Percentiles rank a stretch among this genome's conserved stretches.
phyloP scores from a whole-genome alignment of 768 basidiomycete genomes.

The Tylopilus vinaceipallidus region DNA sequence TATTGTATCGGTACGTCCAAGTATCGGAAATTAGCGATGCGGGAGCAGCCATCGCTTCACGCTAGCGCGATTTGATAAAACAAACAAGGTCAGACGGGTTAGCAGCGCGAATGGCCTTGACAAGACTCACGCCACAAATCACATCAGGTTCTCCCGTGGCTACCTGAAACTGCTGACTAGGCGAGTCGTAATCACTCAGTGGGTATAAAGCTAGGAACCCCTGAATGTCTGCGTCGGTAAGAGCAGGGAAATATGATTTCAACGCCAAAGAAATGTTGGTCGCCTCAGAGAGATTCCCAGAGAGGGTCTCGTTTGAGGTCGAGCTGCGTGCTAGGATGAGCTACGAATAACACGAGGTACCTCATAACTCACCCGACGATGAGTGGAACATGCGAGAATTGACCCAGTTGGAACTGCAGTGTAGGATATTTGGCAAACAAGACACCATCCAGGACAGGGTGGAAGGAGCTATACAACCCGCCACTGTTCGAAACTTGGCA shows the following conservation, averaged over 20 bases:
- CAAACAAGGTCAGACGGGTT: background rate
- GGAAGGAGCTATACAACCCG: slow-evolving; percentile 47
- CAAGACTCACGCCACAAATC: slow-evolving; percentile 52
- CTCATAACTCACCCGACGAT: slow-evolving; percentile 50
- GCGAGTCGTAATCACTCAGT: slow-evolving; percentile 40
- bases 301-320: slow-evolving; percentile 59
- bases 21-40: slow-evolving; percentile 35
- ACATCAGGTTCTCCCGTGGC: slow-evolving; percentile 51
- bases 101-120: background rate
- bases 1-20: slow-evolving; percentile 62
- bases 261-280: slow-evolving; percentile 36
- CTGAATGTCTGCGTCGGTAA: slow-evolving; percentile 39
- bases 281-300: too few species aligned
- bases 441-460: slow-evolving; percentile 54
- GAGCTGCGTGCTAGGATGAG: slow-evolving; percentile 33
- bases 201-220: slow-evolving; percentile 44
- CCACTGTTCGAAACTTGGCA: slow-evolving; percentile 24
- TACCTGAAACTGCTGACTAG: slow-evolving; percentile 41
- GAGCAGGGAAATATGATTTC: slow-evolving; percentile 42
- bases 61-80: slow-evolving; percentile 24
- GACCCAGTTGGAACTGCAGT: slow-evolving; percentile 40
- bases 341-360: background rate
- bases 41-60: slow-evolving; percentile 46
- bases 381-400: slow-evolving; percentile 50
- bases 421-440: slow-evolving; percentile 52